A percentile compares a stretch with the other conserved stretches of the same genome.
phyloP scores from a whole-genome alignment of 192 early-diverging fungal genomes.

The Backusella westeae region DNA sequence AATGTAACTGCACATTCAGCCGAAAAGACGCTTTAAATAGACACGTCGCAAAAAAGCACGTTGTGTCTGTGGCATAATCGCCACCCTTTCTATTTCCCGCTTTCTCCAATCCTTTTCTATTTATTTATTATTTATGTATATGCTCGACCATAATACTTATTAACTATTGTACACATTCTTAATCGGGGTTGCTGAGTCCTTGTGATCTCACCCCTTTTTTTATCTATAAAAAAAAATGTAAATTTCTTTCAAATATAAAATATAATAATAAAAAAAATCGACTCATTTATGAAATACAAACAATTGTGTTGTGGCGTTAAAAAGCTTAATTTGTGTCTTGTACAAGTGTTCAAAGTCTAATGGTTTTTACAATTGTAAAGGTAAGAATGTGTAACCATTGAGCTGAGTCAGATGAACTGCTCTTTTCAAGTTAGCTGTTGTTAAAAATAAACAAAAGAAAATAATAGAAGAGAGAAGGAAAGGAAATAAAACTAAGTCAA shows the following conservation, averaged over 20 bases:
- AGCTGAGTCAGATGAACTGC: not conserved
- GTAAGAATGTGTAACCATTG: not conserved
- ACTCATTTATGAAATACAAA: not conserved
- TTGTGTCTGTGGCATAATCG: not conserved
- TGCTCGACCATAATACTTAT: not conserved
- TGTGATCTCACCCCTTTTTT: not conserved
- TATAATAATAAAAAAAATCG: not conserved
- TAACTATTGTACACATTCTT: not conserved
- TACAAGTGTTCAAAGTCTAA: not conserved
- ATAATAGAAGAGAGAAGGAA: not conserved
- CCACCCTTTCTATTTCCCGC: not conserved
- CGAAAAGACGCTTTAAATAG: slow-evolving; percentile 69
- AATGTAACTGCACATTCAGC: slow-evolving; percentile 56
- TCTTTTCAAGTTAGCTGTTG: not conserved
- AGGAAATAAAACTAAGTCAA: not conserved
- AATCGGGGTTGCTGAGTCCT: not conserved
- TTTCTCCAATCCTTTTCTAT: not conserved
- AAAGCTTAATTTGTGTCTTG: not conserved
- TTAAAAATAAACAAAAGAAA: not conserved
- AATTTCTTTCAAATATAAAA: not conserved
- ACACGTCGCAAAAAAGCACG: slow-evolving; percentile 31
- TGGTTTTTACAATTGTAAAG: not conserved
- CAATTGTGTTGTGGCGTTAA: not conserved
- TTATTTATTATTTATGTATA: not conserved
- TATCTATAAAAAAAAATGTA: slow-evolving; percentile 5